Percentiles rank a stretch among this genome's conserved stretches.
phyloP scores from a whole-genome alignment of 1,284 basidiomycete genomes.

The Singerocomus rubriflavus region DNA sequence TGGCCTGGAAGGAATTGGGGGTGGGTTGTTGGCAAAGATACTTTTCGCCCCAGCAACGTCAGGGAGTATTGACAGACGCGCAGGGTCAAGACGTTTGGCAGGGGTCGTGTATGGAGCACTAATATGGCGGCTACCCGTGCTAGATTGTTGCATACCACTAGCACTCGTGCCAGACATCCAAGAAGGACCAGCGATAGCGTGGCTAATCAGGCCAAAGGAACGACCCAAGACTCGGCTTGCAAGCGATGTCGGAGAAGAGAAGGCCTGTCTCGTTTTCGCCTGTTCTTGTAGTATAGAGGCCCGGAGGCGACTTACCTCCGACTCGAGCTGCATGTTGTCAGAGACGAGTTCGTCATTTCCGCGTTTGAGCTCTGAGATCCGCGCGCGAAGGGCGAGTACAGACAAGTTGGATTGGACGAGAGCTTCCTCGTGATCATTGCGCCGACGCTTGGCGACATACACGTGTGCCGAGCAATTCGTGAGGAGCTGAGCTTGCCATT shows the following conservation, averaged over 20 bases:
- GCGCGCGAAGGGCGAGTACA: slow-evolving; percentile 41
- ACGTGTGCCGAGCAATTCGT: slow-evolving; percentile 56
- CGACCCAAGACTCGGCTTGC: background rate
- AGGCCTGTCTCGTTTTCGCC: slow-evolving; percentile 1
- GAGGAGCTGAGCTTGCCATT: slow-evolving; percentile 65
- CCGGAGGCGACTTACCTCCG: slow-evolving; percentile 30
- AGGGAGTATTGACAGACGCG: background rate
- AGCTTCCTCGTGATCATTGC: slow-evolving; percentile 27
- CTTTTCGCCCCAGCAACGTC: slow-evolving; percentile 15
- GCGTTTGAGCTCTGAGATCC: slow-evolving; percentile 37
- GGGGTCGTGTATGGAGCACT: background rate
- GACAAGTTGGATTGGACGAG: slow-evolving; percentile 48
- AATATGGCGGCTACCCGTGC: background rate
- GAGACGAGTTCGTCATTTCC: slow-evolving; percentile 32
- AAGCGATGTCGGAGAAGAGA: background rate
- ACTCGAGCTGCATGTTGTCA: slow-evolving; percentile 36
- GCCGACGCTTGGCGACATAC: slow-evolving; percentile 35
- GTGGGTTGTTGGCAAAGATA: slow-evolving; percentile 31
- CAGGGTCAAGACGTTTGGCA: background rate
- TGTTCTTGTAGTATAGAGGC: slow-evolving; percentile 23
- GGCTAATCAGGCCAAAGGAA: slow-evolving; percentile 16
- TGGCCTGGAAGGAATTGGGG: slow-evolving; percentile 17
- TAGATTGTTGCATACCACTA: background rate
- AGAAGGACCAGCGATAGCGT: slow-evolving; percentile 29
- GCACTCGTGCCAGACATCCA: slow-evolving; percentile 12